Evolutionary conservation across 768 basidiomycete species (phyloP), one percentile per base, ranked within the genome.

Genomic region (Naganishia onofrii): DNA sequence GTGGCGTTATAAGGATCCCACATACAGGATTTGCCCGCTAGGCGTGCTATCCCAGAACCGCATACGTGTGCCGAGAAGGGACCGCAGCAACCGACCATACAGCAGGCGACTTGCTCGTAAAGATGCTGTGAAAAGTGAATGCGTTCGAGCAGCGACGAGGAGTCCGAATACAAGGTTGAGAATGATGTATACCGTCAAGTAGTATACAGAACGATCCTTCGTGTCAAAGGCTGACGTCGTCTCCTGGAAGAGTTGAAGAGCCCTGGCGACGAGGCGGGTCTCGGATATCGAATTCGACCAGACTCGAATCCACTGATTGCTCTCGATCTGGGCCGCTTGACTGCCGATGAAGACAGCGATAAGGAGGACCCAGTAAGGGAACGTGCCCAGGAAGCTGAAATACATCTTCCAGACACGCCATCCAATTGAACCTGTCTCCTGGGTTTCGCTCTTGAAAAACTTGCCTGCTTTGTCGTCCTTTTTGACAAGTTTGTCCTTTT

Each of bases 21-120:
- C 60, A 10, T 29, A 63, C 46, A 90, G 83, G 73, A 92, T 89
- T 9, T 89, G 83, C 12, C 91, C 91, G 46, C 89, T 86, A 0
- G 89, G 89, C 3, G 88, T 90, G 46, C 85, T 82, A 74, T 90
- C 89, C 10, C 23, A 58, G 29, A 65, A 79, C 71, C 78, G 71
- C 74, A 79, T 77, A 34, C 78, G 74, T 0, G 83, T 82, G 0
- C 78, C 78, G 0, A 84, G 75, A 34, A 83, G 78, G 28, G 76
- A 67, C 26, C 71, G 72, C 34, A 83, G 70, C 12, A 83, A 73
- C 31, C 71, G 51, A 1, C 70, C 65, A 70, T 83, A 84, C 56
- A 83, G 65, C 0, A 51, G 36, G 17, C 70, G 68, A 67, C 74
- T 76, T 3, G 81, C 81, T 21, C 67, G 67, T 29, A 81, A 53